A percentile compares a stretch with the other conserved stretches of the same genome.
phyloP scores from a whole-genome alignment of 768 basidiomycete genomes.

The Mycena vitilis region DNA sequence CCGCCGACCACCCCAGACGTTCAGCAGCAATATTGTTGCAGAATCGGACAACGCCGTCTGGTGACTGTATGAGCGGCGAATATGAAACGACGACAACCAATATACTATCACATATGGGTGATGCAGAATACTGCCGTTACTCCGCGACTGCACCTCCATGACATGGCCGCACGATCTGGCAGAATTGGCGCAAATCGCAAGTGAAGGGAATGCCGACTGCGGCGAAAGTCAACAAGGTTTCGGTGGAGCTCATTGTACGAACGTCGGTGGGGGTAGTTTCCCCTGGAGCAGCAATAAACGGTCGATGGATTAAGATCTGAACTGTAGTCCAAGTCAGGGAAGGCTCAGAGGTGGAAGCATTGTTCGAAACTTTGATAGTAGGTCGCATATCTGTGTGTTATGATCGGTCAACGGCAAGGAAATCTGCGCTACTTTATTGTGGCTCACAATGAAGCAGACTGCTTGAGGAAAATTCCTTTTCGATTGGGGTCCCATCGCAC shows the following conservation, averaged over 20 bases:
- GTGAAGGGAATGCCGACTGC: conserved; percentile 46
- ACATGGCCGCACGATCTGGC: conserved; percentile 54
- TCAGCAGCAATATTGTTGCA: conserved; percentile 22
- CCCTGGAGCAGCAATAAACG: conserved; percentile 51
- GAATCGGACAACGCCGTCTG: conserved; percentile 21
- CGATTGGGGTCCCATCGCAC: conserved; percentile 56
- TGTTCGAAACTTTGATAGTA: conserved; percentile 48
- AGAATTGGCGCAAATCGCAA: conserved; percentile 57
- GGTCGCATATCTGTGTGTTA: conserved; percentile 39
- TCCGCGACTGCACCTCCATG: conserved; percentile 36
- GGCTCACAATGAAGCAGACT: conserved; percentile 27
- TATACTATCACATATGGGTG: conserved; percentile 28
- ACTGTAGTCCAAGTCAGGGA: conserved; percentile 17
- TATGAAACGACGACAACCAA: not conserved
- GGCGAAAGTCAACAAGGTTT: not conserved
- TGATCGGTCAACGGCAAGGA: not conserved
- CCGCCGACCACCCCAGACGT: conserved; percentile 18
- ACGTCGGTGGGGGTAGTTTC: not conserved
- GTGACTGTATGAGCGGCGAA: not conserved
- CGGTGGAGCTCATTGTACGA: not conserved
- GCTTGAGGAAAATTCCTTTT: conserved; percentile 31
- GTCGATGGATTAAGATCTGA: conserved; percentile 60
- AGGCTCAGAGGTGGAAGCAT: not conserved
- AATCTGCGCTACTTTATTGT: too few species aligned
- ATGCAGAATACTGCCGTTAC: conserved; percentile 41